Evolutionary conservation across 73 alveolate genomes (phyloP), one percentile per base, ranked within the genome.

Genomic region (Symbiodinium pilosum): DNA sequence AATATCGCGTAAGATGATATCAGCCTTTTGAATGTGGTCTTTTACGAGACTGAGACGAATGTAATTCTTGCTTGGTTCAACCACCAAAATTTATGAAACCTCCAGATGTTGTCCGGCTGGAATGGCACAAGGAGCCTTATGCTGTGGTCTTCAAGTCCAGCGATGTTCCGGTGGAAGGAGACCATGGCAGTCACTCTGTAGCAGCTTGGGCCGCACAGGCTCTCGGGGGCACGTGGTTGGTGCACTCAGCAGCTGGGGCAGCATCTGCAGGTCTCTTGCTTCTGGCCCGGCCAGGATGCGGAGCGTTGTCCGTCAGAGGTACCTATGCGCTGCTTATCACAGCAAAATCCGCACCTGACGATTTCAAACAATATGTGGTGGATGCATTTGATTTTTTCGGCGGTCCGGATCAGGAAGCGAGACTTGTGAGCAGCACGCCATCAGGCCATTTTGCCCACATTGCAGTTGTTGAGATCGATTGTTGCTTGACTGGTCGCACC

Each of bases 121-220:
- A 64, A 64, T 64, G 77, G 77, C 38, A 64, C 77, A 64, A 30
- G 77, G 77, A 64, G 77, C 77, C 77, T 30, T 26, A 26, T 6
- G 77, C 77, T 64, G 77, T 64, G 28, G 77, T 64, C 32, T 64
- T 64, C 77, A 64, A 64, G 77, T 36, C 77, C 30, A 64, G 77
- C 77, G 77, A 64, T 36, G 21, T 64, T 36, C 40, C 77, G 28
- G 77, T 64, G 77, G 41, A 26, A 4, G 77, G 38, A 30, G 77
- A 64, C 32, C 71, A 54, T 30, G 71, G 71, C 26, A 47, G 59
- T 47, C 77, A 64, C 77, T 64, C 38, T 36, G 39, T 64, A 0
- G 28, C 77, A 64, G 77, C 36, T 18, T 64, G 77, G 77, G 77
- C 77, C 11, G 21, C 32, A 36, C 77, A 64, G 77, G 77, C 77